Evolutionary conservation across 371 early-diverging fungal species (phyloP).

Genomic region (Actinomucor elegans): DNA sequence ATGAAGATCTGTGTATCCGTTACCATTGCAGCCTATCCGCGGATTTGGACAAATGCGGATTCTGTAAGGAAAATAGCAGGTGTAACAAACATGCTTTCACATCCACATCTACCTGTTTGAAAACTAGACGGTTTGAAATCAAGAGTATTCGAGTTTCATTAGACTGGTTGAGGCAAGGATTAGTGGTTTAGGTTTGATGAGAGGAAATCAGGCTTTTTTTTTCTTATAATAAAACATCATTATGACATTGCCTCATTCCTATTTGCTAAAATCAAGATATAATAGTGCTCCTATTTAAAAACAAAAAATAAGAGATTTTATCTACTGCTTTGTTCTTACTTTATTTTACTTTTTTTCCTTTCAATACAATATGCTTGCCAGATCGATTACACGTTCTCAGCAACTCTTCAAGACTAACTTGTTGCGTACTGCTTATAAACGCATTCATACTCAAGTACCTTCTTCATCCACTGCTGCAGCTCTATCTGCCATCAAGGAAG

Average conservation of each 20-base stretch:
- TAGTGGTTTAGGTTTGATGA: no score
- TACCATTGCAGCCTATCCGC: not conserved
- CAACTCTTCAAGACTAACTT: not conserved
- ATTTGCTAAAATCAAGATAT: no score
- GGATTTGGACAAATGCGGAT: not conserved
- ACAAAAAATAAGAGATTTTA: no score
- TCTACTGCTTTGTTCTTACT: no score
- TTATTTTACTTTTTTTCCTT: no score
- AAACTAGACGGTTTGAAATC: not conserved
- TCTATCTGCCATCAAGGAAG: conserved; percentile 3
- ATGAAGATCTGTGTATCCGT: not conserved
- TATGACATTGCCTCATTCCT: no score
- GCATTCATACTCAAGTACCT: conserved; percentile 8
- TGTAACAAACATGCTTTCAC: conserved; percentile 5
- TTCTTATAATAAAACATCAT: no score
- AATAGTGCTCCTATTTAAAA: no score
- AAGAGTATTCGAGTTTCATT: conserved; percentile 2
- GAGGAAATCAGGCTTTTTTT: no score
- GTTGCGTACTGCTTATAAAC: no score
- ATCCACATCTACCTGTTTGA: not conserved
- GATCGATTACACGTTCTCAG: not conserved
- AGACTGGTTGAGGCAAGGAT: conserved; percentile 11
- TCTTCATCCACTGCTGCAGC: conserved; percentile 4
- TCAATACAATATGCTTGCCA: no score
- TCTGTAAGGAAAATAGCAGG: not conserved